Conservation (phyloP, 441 rosid species). For the Iberis amara region DNA sequence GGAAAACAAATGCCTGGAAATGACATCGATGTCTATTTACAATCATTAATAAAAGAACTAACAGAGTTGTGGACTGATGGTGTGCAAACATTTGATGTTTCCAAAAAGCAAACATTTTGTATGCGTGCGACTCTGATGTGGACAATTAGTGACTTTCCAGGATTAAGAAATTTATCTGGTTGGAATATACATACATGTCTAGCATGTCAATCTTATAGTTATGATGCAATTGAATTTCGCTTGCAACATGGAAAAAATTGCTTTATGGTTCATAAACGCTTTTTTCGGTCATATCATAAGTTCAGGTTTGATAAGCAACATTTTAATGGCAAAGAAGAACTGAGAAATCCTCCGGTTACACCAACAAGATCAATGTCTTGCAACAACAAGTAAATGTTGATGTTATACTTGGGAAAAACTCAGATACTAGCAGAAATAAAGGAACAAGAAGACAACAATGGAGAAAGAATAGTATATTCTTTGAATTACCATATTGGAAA, state of each 20-base stretch:
- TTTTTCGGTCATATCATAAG: not conserved
- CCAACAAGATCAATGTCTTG: not conserved
- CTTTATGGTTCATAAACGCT: conserved; percentile 3
- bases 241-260: not conserved
- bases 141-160: not conserved
- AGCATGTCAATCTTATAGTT: not conserved
- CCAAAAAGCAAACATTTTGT: too few relatives aligned
- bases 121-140: not conserved
- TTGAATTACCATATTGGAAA: not conserved
- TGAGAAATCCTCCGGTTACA: not conserved
- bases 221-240: not conserved
- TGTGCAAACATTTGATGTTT: too few relatives aligned
- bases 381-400: not conserved
- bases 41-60: conserved; percentile 9
- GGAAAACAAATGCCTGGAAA: conserved; percentile 8
- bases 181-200: conserved; percentile 7
- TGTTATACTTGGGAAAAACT: not conserved
- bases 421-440: not conserved
- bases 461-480: not conserved
- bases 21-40: conserved; percentile 12
- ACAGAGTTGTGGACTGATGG: conserved; percentile 11
- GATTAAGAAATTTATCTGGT: not conserved
- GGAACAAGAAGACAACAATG: not conserved
- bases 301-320: not conserved
- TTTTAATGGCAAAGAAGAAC: not conserved